These are phyloP conservation scores for Aspergillus amoenus DNA, from an alignment of 2,329 filamentous ascomycete genomes.

Conservation along the genomic window DNA sequence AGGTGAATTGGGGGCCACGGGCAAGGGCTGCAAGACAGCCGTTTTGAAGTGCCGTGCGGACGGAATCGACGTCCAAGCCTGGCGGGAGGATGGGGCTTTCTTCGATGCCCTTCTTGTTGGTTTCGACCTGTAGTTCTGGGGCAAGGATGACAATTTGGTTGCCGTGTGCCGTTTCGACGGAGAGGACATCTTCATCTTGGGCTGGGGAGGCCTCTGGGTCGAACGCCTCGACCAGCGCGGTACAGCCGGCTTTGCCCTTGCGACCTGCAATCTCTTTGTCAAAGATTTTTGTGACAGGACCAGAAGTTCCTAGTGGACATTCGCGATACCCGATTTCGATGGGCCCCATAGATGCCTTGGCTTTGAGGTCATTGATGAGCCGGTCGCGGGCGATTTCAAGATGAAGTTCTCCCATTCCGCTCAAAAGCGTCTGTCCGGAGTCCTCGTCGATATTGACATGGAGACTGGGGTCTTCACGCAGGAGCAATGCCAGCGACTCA, in stretches of 20 bases:
- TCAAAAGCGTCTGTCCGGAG: constrained; percentile 87
- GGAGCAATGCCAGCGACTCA: constrained; percentile 71
- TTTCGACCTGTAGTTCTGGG: constrained; percentile 47
- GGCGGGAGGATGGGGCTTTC: constrained; percentile 54
- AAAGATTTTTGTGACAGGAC: constrained; percentile 62
- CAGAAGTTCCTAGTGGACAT: constrained; percentile 62
- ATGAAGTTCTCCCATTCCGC: constrained; percentile 95
- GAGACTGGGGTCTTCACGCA: constrained; percentile 90
- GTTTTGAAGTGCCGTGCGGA: constrained; percentile 64
- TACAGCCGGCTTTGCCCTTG: constrained; percentile 73
- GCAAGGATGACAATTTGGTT: constrained; percentile 66
- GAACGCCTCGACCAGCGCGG: constrained; percentile 65
- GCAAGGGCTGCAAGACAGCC: constrained; percentile 81
- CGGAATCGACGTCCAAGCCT: constrained; percentile 50
- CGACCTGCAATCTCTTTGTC: constrained; percentile 81
- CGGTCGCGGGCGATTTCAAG: constrained; percentile 89
- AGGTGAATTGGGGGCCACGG: constrained; percentile 76
- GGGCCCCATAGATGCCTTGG: constrained; percentile 77
- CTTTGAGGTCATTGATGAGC: constrained; percentile 85
- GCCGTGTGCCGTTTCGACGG: constrained; percentile 58
- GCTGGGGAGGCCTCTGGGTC: constrained; percentile 25
- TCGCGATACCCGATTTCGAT: constrained; percentile 97
- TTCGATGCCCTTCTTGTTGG: constrained; percentile 37
- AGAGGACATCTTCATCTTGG: constrained; percentile 32
- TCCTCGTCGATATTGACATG: constrained; percentile 83